A percentile compares a stretch with the other conserved stretches of the same genome.
Conservation (phyloP, 2,329 filamentous ascomycete species). For the Dothideomycetes sp. region DNA sequence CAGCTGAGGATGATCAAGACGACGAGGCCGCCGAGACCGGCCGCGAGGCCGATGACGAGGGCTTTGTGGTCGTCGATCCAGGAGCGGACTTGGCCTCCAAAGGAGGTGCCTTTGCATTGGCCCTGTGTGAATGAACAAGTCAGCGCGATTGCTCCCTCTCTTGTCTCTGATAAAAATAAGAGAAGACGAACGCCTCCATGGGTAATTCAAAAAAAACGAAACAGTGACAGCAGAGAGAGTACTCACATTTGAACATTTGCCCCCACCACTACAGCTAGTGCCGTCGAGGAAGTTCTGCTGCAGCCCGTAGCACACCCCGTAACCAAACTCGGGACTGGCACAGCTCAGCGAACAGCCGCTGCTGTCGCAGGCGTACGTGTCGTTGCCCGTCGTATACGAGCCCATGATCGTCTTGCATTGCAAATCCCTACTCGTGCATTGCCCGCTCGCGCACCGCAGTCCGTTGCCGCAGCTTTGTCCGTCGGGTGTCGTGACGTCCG, state of each 20-base stretch:
- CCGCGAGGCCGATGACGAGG: constrained; percentile 70
- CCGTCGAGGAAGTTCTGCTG: constrained; percentile 92
- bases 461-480: constrained; percentile 60
- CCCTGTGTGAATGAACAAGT: constrained; percentile 39
- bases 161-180: no score
- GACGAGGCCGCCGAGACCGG: constrained; percentile 61
- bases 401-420: constrained; percentile 85
- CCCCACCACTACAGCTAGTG: constrained; percentile 71
- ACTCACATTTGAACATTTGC: constrained; percentile 59
- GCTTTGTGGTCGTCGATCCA: constrained; percentile 71
- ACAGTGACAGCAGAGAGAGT: background rate
- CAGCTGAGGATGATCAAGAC: constrained; percentile 58
- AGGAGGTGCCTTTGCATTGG: constrained; percentile 58
- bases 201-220: no score
- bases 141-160: background rate
- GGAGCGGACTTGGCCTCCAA: constrained; percentile 56
- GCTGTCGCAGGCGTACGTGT: constrained; percentile 67
- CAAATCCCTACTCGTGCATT: constrained; percentile 83
- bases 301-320: constrained; percentile 59
- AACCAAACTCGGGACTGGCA: constrained; percentile 55
- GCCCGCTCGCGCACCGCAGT: constrained; percentile 76
- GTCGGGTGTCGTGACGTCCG: constrained; percentile 58
- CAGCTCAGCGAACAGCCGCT: constrained; percentile 69
- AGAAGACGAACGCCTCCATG: no score
- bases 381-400: constrained; percentile 58